Evolutionary conservation across 2,329 filamentous ascomycete genomes (phyloP).

Genomic region (Xylariaceae sp.): DNA sequence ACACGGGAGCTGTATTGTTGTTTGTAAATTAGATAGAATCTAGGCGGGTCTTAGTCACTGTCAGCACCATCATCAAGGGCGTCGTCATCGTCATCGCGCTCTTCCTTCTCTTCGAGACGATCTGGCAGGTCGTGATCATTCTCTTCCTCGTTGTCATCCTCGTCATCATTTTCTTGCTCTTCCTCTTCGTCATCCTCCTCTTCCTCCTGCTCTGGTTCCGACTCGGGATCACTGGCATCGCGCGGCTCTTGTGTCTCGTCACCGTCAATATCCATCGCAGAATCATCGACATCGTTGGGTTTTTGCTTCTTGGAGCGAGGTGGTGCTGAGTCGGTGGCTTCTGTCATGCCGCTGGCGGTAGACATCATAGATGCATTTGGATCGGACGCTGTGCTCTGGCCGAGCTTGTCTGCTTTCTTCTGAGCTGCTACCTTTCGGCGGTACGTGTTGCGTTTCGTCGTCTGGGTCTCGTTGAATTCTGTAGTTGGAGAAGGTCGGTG

Average conservation of each 20-base stretch:
- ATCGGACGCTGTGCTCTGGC: constrained; percentile 25
- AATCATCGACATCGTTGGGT: constrained; percentile 36
- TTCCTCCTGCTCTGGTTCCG: constrained; percentile 42
- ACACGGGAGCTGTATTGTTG: too few relatives aligned
- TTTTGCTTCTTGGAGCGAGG: constrained; percentile 38
- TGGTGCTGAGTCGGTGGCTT: too few relatives aligned
- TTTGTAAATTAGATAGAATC: too few relatives aligned
- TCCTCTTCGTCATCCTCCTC: constrained; percentile 51
- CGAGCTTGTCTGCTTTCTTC: constrained; percentile 42
- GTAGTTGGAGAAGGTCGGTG: not conserved
- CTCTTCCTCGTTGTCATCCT: constrained; percentile 41
- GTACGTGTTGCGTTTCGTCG: constrained; percentile 70
- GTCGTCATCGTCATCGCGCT: constrained; percentile 13
- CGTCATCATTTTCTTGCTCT: constrained; percentile 51
- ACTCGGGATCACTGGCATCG: constrained; percentile 38
- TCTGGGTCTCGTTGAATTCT: constrained; percentile 72
- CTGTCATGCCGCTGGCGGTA: constrained; percentile 18
- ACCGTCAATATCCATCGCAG: constrained; percentile 44
- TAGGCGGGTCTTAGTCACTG: constrained; percentile 49
- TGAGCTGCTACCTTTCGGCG: constrained; percentile 65
- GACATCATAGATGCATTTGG: constrained; percentile 33
- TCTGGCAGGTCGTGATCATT: constrained; percentile 39
- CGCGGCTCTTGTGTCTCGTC: constrained; percentile 32
- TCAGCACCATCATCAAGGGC: constrained; percentile 59
- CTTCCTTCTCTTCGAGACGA: constrained; percentile 11